phyloP scores from a whole-genome alignment of 2,329 filamentous ascomycete species.

The Bipolaris zeicola region DNA sequence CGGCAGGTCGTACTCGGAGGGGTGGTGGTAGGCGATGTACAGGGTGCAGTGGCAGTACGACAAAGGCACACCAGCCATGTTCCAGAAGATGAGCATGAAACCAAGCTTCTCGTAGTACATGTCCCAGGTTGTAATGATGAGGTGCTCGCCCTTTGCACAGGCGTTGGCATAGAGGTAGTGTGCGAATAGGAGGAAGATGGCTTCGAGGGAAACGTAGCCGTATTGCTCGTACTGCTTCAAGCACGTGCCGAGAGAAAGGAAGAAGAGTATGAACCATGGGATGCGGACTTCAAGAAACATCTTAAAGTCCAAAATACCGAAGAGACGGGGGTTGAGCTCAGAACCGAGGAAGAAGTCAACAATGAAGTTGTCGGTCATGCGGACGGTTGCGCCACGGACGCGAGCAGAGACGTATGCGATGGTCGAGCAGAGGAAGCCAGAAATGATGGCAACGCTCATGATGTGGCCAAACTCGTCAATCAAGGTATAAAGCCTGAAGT shows the following conservation, averaged over 20 bases:
- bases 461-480: constrained; percentile 95
- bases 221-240: constrained; percentile 83
- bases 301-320: constrained; percentile 84
- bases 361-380: constrained; percentile 82
- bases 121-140: constrained; percentile 89
- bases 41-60: constrained; percentile 94
- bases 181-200: constrained; percentile 82
- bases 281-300: constrained; percentile 96
- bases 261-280: constrained; percentile 88
- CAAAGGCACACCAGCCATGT: constrained; percentile 86
- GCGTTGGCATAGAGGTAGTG: constrained; percentile 93
- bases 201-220: constrained; percentile 85
- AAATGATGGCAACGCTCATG: constrained; percentile 90
- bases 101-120: constrained; percentile 98
- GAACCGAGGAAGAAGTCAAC: constrained; percentile 94
- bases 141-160: constrained; percentile 88
- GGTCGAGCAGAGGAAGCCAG: constrained; percentile 81
- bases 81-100: constrained; percentile 99
- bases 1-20: constrained; percentile 78
- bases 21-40: constrained; percentile 83
- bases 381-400: constrained; percentile 79
- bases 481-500: constrained; percentile 89
- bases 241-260: constrained; percentile 75
- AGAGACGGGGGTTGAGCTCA: constrained; percentile 85
- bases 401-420: constrained; percentile 87